These are phyloP conservation scores for Tetraselmis striata DNA, from an alignment of 139 green algal genomes.

Conservation along the genomic window DNA sequence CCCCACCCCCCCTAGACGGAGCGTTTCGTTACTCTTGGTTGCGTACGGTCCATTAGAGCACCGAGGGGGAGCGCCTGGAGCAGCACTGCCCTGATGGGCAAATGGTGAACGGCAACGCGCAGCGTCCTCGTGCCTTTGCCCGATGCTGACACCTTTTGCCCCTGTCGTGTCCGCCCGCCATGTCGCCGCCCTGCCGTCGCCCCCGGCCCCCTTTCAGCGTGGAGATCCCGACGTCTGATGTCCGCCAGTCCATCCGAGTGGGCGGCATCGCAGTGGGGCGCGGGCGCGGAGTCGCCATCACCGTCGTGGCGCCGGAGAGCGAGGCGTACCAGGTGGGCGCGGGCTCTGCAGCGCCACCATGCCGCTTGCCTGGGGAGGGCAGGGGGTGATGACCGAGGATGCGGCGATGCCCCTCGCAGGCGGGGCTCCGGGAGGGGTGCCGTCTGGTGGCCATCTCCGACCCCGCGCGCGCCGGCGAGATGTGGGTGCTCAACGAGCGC, in stretches of 20 bases:
- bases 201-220: too few relatives aligned
- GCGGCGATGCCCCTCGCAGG: neutral
- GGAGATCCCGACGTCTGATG: neutral
- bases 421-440: conserved; percentile 14
- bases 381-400: neutral
- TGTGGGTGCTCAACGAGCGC: conserved; percentile 23
- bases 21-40: too few relatives aligned
- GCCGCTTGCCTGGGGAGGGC: neutral
- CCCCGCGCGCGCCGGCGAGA: conserved; percentile 14
- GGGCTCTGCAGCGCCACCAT: neutral
- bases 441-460: conserved; percentile 15
- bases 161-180: too few relatives aligned
- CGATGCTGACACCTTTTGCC: too few relatives aligned
- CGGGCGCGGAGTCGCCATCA: neutral
- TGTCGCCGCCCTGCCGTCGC: too few relatives aligned
- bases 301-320: neutral
- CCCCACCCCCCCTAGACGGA: too few relatives aligned
- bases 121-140: too few relatives aligned
- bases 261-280: neutral
- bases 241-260: neutral
- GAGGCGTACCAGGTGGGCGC: neutral
- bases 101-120: too few relatives aligned
- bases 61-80: too few relatives aligned
- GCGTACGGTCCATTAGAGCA: too few relatives aligned
- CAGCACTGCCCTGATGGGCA: too few relatives aligned